These are phyloP conservation scores for Fagopyrum esculentum DNA, from an alignment of 148 eudicot genomes.

Conservation along the genomic window DNA sequence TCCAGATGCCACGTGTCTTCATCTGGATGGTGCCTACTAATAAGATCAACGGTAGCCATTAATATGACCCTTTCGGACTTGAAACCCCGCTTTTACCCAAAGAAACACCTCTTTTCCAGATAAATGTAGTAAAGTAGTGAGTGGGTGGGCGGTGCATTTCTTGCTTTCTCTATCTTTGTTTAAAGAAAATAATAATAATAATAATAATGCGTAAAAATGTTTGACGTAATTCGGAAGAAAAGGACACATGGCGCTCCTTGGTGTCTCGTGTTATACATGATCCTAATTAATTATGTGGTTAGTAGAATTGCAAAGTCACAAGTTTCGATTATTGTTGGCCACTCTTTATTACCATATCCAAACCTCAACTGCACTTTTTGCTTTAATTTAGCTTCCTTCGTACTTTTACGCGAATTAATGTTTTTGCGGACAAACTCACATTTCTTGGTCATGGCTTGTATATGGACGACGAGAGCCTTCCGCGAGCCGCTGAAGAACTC, in stretches of 20 bases:
- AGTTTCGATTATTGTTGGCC: neutral
- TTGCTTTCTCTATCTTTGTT: neutral
- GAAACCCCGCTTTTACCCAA: neutral
- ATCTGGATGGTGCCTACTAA: neutral
- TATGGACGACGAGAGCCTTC: no score
- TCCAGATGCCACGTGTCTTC: neutral
- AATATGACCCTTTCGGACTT: neutral
- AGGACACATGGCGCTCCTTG: neutral
- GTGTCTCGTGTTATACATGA: neutral
- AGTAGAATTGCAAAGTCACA: neutral
- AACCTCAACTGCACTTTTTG: no score
- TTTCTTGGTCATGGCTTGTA: no score
- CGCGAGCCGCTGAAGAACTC: no score
- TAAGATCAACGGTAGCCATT: neutral
- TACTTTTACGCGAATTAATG: no score
- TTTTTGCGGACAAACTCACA: no score
- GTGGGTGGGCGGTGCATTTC: neutral
- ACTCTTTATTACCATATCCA: no score
- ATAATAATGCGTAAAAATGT: no score
- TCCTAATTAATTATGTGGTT: neutral
- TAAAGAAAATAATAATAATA: no score
- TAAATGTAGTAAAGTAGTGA: neutral
- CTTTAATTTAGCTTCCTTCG: no score
- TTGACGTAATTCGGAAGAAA: no score
- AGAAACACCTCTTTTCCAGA: neutral